Evolutionary conservation across 768 basidiomycete species (phyloP).

Genomic region (Suillus alpinus): DNA sequence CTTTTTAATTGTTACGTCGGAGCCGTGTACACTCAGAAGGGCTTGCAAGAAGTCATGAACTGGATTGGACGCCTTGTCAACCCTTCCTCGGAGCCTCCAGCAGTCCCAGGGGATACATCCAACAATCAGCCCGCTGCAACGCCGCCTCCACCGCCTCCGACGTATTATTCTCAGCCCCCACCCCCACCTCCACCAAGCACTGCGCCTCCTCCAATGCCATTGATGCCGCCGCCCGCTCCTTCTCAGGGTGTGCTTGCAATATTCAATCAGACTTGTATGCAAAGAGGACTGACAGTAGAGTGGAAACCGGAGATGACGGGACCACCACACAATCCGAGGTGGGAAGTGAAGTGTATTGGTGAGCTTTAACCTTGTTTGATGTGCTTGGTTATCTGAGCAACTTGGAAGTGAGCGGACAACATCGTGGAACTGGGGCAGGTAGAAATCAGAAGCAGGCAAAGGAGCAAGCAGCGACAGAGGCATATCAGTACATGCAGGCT

Average conservation of each 20-base stretch:
- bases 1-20: slow-evolving; percentile 65
- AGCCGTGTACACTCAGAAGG: slow-evolving; percentile 60
- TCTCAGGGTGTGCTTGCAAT: slow-evolving; percentile 42
- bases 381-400: slow-evolving; percentile 3
- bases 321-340: slow-evolving; percentile 53
- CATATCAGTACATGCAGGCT: slow-evolving; percentile 41
- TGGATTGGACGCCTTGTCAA: slow-evolving; percentile 62
- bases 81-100: slow-evolving; percentile 35
- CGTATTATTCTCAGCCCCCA: slow-evolving; percentile 11
- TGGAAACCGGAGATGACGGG: slow-evolving; percentile 49
- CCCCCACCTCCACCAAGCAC: slow-evolving; percentile 12
- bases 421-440: slow-evolving; percentile 48
- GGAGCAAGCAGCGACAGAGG: slow-evolving; percentile 63
- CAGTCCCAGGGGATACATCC: slow-evolving; percentile 15
- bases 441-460: slow-evolving; percentile 67
- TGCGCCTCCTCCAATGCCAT: slow-evolving; percentile 23
- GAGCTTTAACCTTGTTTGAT: slow-evolving; percentile 20
- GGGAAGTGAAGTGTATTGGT: slow-evolving; percentile 56
- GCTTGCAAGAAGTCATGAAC: slow-evolving; percentile 43
- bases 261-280: slow-evolving; percentile 52
- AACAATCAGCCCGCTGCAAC: slow-evolving; percentile 7
- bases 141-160: slow-evolving; percentile 22
- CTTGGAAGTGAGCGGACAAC: slow-evolving; percentile 47
- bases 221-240: slow-evolving; percentile 13
- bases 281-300: slow-evolving; percentile 41